Percentiles rank a stretch among this genome's conserved stretches.
These are phyloP conservation scores for Anthracocystis walkeri DNA, from an alignment of 1,284 basidiomycete genomes.

Conservation along the genomic window DNA sequence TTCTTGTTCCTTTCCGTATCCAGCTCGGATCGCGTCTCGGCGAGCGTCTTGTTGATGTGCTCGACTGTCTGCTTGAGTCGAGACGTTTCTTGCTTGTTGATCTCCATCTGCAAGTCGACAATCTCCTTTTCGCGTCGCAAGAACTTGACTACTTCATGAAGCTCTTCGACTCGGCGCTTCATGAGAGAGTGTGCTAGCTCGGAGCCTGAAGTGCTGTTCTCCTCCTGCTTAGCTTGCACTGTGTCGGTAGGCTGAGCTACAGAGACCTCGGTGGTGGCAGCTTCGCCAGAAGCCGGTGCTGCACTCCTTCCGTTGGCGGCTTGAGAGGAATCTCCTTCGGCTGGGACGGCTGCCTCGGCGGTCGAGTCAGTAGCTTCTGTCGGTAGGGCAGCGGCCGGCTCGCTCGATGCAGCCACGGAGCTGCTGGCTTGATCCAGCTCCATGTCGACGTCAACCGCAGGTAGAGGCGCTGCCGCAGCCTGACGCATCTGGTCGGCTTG, in stretches of 20 bases:
- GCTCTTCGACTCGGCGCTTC: conserved; percentile 59
- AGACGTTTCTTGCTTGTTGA: conserved; percentile 84
- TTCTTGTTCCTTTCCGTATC: conserved; percentile 47
- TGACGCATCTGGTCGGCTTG: conserved; percentile 81
- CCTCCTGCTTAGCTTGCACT: conserved; percentile 26
- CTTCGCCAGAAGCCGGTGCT: conserved; percentile 9
- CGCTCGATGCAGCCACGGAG: conserved; percentile 55
- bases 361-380: conserved; percentile 70
- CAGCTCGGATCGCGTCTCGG: conserved; percentile 75
- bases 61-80: conserved; percentile 82
- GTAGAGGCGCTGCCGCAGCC: conserved; percentile 69
- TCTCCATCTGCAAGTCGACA: conserved; percentile 84
- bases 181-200: conserved; percentile 41
- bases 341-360: conserved; percentile 1
- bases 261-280: background rate
- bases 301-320: conserved; percentile 2
- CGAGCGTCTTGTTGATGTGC: conserved; percentile 77
- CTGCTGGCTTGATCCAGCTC: conserved; percentile 25
- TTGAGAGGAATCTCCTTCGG: background rate
- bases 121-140: conserved; percentile 90
- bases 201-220: conserved; percentile 18
- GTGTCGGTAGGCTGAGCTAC: conserved; percentile 1
- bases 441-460: conserved; percentile 63
- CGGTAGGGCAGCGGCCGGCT: conserved; percentile 72
- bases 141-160: conserved; percentile 84